Evolutionary conservation across 1,284 basidiomycete genomes (phyloP), one percentile per base, ranked within the genome.

Genomic region (Malassezia slooffiae): DNA sequence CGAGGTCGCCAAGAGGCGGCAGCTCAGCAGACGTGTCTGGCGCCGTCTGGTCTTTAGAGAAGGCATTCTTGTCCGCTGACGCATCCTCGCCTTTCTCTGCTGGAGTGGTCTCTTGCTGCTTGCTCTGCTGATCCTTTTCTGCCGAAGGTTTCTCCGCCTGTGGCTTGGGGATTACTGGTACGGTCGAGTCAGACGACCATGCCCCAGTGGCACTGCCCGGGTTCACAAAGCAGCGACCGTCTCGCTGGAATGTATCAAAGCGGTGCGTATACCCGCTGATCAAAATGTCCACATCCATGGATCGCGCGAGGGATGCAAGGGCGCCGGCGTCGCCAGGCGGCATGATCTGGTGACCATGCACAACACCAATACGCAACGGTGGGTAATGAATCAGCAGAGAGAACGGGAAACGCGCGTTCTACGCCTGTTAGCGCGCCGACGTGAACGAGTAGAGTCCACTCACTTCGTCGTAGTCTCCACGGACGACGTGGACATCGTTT

Each of bases 231-330:
- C 96, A 97, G 46, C 82, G 79, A 32, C 81, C 79, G 52, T 89
- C 87, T 58, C 83, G 81, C 67, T 91, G 89, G 52, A 88, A 82
- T 4, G 89, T 87, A 70, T 95, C 87, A 71, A 97, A 96, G 21
- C 85, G 88, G 71, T 96, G 90, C 1, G 91, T 97, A 59, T 88
- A 86, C 0, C 93, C 91, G 2, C 83, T 88, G 16, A 97, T 73
- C 19, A 97, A 75, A 1, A 97, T 86, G 61, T 99, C 93, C 8
- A 95, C 91, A 67, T 96, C 89, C 84, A 97, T 87, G 70, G 91
- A 86, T 9, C 63, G 50, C 9, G 91, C 89, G 35, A 91, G 79
- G 1, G 85, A 78, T 24, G 80, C 82, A 23, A 97, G 76, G 20
- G 86, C 82, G 67, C 90, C 88, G 3, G 86, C 74, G 70, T 96